Base-by-base conservation (phyloP, 2,329 filamentous ascomycete genomes). In the Alternaria triticimaculans region DNA sequence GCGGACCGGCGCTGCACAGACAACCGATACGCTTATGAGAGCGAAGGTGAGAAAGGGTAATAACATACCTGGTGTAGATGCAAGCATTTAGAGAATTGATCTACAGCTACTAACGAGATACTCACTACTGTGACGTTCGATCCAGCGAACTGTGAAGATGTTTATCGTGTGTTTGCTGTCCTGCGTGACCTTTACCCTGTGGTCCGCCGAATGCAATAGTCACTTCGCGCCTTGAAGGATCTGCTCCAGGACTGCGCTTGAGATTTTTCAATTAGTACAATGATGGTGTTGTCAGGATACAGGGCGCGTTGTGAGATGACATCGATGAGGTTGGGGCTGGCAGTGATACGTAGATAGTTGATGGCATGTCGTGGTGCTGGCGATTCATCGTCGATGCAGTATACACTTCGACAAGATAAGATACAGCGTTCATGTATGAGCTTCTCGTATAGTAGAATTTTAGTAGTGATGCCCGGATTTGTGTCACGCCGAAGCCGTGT, bases 81-180 rank as follows among this genome's bases (percentile, higher is more conserved):
- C 15, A 37, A n/a, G 4, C 15, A 37, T n/a, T 0, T n/a, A 10
- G 7, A 37, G 4, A 4, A 4, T 37, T 0, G 8, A n/a, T n/a
- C 33, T n/a, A n/a, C 33, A 37, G 2, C 33, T 37, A 9, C 15
- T 5, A 33, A 3, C 5, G 20, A 23, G 7, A 53, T 10, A 0
- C 21, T 14, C 6, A 37, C 14, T 20, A n/a, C 12, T 23, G 28
- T 6, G 14, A 37, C 10, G 8, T 23, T n/a, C n/a, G 18, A 21
- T 33, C 11, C 18, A 15, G 18, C 10, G 26, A 18, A 15, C 3
- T 33, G 26, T 33, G 26, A 51, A 33, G 14, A 6, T 20, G 7
- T 3, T 21, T 3, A 12, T 51, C 48, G 14, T 21, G 4, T 20
- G n/a, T 53, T 53, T 23, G 28, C 21, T 37, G 7, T 37, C 3